Base-by-base conservation (phyloP, 352 stramenopile genomes). In the Globisporangium spinosum region DNA sequence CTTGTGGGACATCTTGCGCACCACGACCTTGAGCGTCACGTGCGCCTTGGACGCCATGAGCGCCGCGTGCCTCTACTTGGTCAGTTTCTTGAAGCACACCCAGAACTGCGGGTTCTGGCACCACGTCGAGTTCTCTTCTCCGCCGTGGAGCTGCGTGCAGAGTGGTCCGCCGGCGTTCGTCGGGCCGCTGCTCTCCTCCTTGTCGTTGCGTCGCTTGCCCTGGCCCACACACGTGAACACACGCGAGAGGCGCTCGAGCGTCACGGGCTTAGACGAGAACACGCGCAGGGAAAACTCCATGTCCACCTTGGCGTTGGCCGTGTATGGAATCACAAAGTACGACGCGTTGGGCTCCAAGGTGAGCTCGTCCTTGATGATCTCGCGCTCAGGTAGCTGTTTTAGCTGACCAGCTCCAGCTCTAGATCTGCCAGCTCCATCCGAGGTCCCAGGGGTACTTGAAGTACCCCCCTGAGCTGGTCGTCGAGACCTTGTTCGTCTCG, bases 21-120 rank as follows among this genome's bases (percentile, higher is more conserved):
- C 73, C 5, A 91, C 76, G 43, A 90, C 59, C 58, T 96, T 94
- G 67, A 94, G 73, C 13, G 85, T 87, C 32, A 87, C 86, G 27
- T 78, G 77, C 0, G 80, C 71, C 64, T 73, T 77, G 10, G 67
- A 70, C 1, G 70, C 69, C 58, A 82, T 60, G 25, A 82, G 66
- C 15, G 75, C 74, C 2, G 75, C 71, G 10, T 69, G 67, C 17
- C 73, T 58, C 55, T 74, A 59, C 20, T 51, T 29, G 2, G 62
- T 57, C 23, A 79, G 70, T 5, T 80, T 62, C 25, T 66, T 60
- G 15, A 93, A 70, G 0, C 79, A 79, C 40, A 97, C 32, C 75
- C 89, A 86, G 69, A 94, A 98, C 75, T 98, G 92, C 10, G 92
- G 91, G 58, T 97, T 97, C 66, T 97, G 89, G 71, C 85, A 91